phyloP scores from a whole-genome alignment of 306 rosid species.

The Macrotyloma uniflorum region DNA sequence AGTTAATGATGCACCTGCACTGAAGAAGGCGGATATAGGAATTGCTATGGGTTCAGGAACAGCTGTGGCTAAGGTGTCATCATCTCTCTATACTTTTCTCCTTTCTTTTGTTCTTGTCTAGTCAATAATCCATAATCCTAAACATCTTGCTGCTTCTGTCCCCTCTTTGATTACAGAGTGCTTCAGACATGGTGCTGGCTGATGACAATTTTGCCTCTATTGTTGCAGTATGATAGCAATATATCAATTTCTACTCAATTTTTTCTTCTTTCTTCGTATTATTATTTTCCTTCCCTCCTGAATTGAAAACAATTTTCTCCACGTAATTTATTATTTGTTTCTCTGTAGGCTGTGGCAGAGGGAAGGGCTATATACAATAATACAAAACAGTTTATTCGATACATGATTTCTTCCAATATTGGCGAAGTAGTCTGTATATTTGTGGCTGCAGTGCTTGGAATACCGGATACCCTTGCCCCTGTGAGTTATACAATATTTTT shows the following conservation, averaged over 20 bases:
- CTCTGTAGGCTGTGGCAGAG: conserved; percentile 91
- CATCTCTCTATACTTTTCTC: conserved; percentile 2
- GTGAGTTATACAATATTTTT: conserved; percentile 48
- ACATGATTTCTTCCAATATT: conserved; percentile 98
- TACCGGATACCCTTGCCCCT: conserved; percentile 98
- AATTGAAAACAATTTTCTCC: conserved; percentile 7
- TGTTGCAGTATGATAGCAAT: conserved; percentile 76
- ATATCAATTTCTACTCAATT: conserved; percentile 32
- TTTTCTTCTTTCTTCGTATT: conserved; percentile 2
- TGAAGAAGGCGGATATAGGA: conserved; percentile 97
- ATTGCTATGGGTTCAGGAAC: conserved; percentile 99
- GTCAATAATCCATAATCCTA: conserved; percentile 40
- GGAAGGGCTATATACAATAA: conserved; percentile 97
- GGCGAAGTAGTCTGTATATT: conserved; percentile 99
- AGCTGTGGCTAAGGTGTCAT: conserved; percentile 92
- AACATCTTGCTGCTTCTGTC: conserved; percentile 6
- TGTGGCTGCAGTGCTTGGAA: conserved; percentile 98
- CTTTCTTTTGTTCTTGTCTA: not conserved
- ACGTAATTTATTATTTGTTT: conserved; percentile 40
- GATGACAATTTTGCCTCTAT: conserved; percentile 97
- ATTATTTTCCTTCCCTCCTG: not conserved
- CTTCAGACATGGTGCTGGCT: conserved; percentile 97
- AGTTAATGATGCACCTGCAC: conserved; percentile 98
- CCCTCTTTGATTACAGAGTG: conserved; percentile 62
- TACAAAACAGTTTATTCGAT: conserved; percentile 96